Base-by-base conservation (phyloP, 805 yeast genomes). In the Metschnikowia colocasiae region DNA sequence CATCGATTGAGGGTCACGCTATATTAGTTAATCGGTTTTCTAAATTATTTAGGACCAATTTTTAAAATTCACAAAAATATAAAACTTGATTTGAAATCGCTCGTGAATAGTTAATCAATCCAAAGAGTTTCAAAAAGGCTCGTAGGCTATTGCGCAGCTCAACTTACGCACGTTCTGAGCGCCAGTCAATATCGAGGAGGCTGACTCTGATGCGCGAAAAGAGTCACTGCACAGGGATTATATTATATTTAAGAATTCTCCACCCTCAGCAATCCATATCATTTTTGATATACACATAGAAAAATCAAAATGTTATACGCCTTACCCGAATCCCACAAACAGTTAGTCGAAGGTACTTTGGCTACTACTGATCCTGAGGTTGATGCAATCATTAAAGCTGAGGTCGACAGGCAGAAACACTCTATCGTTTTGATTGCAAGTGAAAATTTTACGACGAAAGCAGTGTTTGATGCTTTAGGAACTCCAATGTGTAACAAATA, bases 401-500 rank as follows among this genome's bases (percentile, higher is more conserved):
- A 94, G 74, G 85, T 84, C 65, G 76, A 76, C 58, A 89, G 99
- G 77, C 99, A 94, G 78, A 85, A 82, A 69, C 90, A 87, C 70
- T 91, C 97, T 37, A 85, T 94, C 59, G 92, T 88, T 40, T 80
- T 94, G 67, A 94, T 94, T 68, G 96, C 99, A 27, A 87, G 96
- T 46, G 99, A 94, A 76, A 94, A 94, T 73, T 91, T 92, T 77
- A 94, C 99, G 48, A 87, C 97, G 46, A 86, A 86, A 58, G 87
- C 98, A 35, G 99, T 94, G 40, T 87, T 92, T 75, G 98, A 94
- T 63, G 88, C 95, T 29, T 82, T 92, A 62, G 99, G 99, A 58
- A 85, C 98, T 43, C 96, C 95, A 67, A 89, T 94, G 97, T 87
- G 87, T 69, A 94, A 94, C 82, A 94, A 94, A 78, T 94, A 94